Evolutionary conservation across 208 protist genomes (phyloP).

Genomic region (Phytomonas serpens): DNA sequence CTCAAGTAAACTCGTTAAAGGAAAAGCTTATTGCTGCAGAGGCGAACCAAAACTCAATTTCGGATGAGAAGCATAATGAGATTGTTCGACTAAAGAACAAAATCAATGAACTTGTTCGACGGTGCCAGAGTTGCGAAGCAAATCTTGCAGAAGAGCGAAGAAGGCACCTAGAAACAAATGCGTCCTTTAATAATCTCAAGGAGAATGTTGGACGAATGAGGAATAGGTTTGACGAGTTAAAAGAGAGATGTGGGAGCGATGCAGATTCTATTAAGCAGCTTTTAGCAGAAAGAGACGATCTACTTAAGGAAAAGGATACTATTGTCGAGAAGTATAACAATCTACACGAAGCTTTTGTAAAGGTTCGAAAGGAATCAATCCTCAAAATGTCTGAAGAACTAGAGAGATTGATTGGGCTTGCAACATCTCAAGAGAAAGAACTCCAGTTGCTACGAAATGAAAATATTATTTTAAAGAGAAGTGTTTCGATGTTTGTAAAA

Average conservation of each 20-base stretch:
- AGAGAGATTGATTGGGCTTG: constrained; percentile 46
- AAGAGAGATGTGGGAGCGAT: constrained; percentile 47
- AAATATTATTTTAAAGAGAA: constrained; percentile 66
- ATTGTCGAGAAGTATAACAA: constrained; percentile 81
- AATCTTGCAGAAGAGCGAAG: constrained; percentile 19
- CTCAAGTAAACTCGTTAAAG: constrained; percentile 15
- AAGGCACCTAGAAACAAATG: constrained; percentile 18
- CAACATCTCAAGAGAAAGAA: constrained; percentile 56
- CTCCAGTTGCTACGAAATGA: constrained; percentile 63
- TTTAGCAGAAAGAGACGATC: constrained; percentile 37
- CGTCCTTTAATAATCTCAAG: constrained; percentile 13
- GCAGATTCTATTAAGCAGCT: constrained; percentile 44
- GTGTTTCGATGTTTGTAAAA: constrained; percentile 60
- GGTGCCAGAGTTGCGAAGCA: constrained; percentile 31
- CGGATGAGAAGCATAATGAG: constrained; percentile 30
- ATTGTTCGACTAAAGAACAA: constrained; percentile 31
- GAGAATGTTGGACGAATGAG: constrained; percentile 30
- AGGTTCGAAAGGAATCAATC: constrained; percentile 32
- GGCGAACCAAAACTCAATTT: constrained; percentile 23
- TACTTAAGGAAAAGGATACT: constrained; percentile 52
- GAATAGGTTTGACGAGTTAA: constrained; percentile 50
- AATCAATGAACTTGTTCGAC: constrained; percentile 48
- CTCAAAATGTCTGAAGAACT: constrained; percentile 42
- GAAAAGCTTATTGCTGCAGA: constrained; percentile 25
- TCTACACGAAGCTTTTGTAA: constrained; percentile 63